phyloP scores from a whole-genome alignment of 805 yeast species.

The Candida sanyiensis region DNA sequence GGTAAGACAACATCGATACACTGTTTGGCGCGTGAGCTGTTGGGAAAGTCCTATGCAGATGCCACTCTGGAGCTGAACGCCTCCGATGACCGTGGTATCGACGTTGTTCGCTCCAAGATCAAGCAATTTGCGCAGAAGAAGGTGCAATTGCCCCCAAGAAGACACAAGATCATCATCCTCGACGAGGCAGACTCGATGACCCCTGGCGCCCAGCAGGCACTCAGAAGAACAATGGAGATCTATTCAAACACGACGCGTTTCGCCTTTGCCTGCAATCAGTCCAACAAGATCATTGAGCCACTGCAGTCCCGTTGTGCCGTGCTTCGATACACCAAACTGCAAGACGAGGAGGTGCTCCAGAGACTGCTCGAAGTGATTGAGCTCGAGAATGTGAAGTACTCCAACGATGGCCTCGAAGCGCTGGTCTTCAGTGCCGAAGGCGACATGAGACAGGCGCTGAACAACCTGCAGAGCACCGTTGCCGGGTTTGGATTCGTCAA shows the following conservation, averaged over 20 bases:
- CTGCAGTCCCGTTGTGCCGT: conserved; percentile 95
- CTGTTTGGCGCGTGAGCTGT: conserved; percentile 78
- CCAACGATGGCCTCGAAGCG: conserved; percentile 90
- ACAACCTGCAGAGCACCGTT: conserved; percentile 87
- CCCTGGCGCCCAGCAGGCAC: conserved; percentile 51
- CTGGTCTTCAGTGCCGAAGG: conserved; percentile 94
- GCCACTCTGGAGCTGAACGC: conserved; percentile 94
- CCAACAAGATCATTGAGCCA: conserved; percentile 93
- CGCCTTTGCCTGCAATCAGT: conserved; percentile 97
- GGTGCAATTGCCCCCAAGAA: conserved; percentile 78
- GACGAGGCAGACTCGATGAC: conserved; percentile 98
- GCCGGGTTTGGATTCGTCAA: conserved; percentile 92
- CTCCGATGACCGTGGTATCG: conserved; percentile 96
- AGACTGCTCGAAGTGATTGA: conserved; percentile 68
- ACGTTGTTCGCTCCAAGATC: conserved; percentile 88
- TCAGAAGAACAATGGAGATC: conserved; percentile 91
- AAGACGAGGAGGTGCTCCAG: conserved; percentile 79
- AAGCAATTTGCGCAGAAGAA: conserved; percentile 95
- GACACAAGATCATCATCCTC: conserved; percentile 86
- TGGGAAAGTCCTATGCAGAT: conserved; percentile 66
- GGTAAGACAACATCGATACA: conserved; percentile 94
- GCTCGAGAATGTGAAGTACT: conserved; percentile 65
- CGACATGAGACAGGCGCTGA: conserved; percentile 97
- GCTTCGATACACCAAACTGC: conserved; percentile 70
- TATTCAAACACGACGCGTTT: conserved; percentile 94